These are phyloP conservation scores for Aquilaria yunnanensis DNA, from an alignment of 345 rosid genomes.

Conservation along the genomic window DNA sequence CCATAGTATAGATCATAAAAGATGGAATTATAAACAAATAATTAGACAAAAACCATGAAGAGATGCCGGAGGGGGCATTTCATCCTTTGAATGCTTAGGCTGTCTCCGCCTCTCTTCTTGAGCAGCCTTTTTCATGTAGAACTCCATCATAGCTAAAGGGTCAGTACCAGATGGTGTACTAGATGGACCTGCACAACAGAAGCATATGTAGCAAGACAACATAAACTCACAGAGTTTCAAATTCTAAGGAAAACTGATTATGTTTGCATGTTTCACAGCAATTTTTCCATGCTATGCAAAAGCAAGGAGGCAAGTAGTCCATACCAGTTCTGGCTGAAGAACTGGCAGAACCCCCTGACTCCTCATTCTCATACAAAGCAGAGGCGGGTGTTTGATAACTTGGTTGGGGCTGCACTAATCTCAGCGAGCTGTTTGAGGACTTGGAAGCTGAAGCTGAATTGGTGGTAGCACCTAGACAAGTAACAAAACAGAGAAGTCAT, in stretches of 20 bases:
- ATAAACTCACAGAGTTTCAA: background rate
- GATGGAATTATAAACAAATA: background rate
- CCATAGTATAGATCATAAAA: background rate
- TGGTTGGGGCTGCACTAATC: slow-evolving; percentile 45
- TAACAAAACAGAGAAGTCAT: background rate
- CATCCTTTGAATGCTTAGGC: slow-evolving; percentile 96
- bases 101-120: slow-evolving; percentile 87
- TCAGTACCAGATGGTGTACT: slow-evolving; percentile 45
- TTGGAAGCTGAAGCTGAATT: slow-evolving; percentile 37
- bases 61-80: slow-evolving; percentile 96
- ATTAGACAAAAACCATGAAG: slow-evolving; percentile 59
- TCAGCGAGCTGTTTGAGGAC: slow-evolving; percentile 31
- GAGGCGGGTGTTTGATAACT: slow-evolving; percentile 87
- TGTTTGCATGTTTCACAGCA: background rate
- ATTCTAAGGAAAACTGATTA: background rate
- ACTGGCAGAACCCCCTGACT: slow-evolving; percentile 27
- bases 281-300: background rate
- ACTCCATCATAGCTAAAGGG: slow-evolving; percentile 98
- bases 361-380: slow-evolving; percentile 74
- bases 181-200: slow-evolving; percentile 27
- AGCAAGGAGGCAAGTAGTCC: background rate
- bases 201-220: background rate
- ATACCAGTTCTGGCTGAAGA: slow-evolving; percentile 43
- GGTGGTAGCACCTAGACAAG: slow-evolving; percentile 40
- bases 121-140: slow-evolving; percentile 96